These are phyloP conservation scores for Penicillium sclerotigenum DNA, from an alignment of 2,329 filamentous ascomycete genomes.

Conservation along the genomic window DNA sequence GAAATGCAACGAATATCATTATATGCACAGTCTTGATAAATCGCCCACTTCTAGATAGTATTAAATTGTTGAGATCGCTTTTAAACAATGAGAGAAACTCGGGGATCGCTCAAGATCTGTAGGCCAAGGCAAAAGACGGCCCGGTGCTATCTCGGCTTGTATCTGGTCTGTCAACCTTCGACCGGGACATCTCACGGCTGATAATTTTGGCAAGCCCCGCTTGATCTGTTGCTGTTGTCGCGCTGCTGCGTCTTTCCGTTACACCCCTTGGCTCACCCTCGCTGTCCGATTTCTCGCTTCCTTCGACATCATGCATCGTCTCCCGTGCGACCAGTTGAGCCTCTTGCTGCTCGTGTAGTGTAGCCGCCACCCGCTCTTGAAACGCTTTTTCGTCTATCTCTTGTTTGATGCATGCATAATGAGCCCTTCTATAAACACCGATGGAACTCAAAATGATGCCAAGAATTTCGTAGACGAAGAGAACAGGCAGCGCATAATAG, in stretches of 20 bases:
- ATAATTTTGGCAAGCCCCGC: constrained; percentile 9
- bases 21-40: neutral
- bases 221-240: neutral
- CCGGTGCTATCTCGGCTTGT: constrained; percentile 9
- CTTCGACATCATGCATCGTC: neutral
- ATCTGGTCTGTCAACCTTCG: neutral
- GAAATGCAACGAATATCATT: neutral
- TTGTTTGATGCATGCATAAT: constrained; percentile 18
- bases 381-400: constrained; percentile 15
- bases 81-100: neutral
- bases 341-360: constrained; percentile 6
- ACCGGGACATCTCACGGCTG: constrained; percentile 12
- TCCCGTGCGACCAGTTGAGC: neutral
- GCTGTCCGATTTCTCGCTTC: neutral
- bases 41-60: neutral
- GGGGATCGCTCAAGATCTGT: neutral
- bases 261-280: neutral
- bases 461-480: constrained; percentile 42
- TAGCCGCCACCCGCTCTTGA: constrained; percentile 12
- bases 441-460: constrained; percentile 14
- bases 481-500: constrained; percentile 41
- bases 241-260: constrained; percentile 1
- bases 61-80: too few species aligned
- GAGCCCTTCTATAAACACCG: constrained; percentile 21
- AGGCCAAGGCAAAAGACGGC: constrained; percentile 16